Percentiles rank a stretch among this genome's conserved stretches.
Conservation (phyloP, 2,329 filamentous ascomycete genomes). For the Paraconiothyrium sp. region DNA sequence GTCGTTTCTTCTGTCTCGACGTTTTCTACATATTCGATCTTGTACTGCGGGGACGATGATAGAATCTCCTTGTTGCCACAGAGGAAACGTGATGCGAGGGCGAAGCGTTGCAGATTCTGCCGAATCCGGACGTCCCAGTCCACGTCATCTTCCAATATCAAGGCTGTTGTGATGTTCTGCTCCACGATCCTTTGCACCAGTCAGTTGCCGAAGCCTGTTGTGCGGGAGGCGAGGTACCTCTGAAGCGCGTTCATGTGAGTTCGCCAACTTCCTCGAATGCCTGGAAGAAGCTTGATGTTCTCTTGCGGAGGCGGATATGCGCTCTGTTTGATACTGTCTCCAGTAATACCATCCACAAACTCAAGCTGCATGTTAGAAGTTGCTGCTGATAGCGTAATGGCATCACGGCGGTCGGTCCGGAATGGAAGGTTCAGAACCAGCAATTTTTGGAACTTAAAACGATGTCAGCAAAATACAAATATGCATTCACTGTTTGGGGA, state of each 20-base stretch:
- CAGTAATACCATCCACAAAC: constrained; percentile 60
- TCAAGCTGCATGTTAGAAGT: constrained; percentile 59
- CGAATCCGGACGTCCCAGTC: constrained; percentile 44
- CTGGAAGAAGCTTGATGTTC: constrained; percentile 38
- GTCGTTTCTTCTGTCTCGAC: constrained; percentile 36
- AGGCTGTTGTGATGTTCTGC: constrained; percentile 43
- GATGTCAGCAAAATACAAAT: constrained; percentile 54
- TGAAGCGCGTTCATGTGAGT: constrained; percentile 46
- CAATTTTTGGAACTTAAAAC: constrained; percentile 61
- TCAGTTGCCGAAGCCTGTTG: constrained; percentile 12
- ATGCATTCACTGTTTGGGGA: constrained; percentile 61
- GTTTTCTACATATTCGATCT: constrained; percentile 30
- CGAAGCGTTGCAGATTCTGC: constrained; percentile 42
- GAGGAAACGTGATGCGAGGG: constrained; percentile 37
- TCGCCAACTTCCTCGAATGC: constrained; percentile 43
- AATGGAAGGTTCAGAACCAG: constrained; percentile 64
- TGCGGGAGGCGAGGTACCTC: constrained; percentile 21
- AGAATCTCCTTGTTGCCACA: constrained; percentile 29
- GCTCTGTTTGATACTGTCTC: constrained; percentile 40
- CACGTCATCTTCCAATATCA: constrained; percentile 45
- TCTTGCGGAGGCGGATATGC: constrained; percentile 42
- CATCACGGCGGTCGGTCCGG: constrained; percentile 63
- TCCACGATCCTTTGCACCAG: constrained; percentile 29
- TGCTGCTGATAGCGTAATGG: constrained; percentile 60
- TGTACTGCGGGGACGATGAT: constrained; percentile 24